These are phyloP conservation scores for Apiosordaria backusii DNA, from an alignment of 495 filamentous ascomycete species.

Conservation along the genomic window DNA sequence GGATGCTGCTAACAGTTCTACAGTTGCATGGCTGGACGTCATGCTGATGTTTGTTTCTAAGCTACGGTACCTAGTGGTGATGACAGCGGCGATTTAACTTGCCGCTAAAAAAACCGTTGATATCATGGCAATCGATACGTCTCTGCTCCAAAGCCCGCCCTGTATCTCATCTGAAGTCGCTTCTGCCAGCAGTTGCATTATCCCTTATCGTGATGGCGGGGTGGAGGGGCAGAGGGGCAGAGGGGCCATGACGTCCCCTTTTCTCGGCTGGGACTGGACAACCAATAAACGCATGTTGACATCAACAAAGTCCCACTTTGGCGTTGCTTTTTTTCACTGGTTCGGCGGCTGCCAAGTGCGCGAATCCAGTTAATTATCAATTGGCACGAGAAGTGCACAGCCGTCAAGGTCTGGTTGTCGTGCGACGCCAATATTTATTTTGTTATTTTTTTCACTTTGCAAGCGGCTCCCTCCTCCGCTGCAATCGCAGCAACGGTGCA, in stretches of 20 bases:
- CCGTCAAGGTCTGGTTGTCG: not conserved
- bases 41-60: not conserved
- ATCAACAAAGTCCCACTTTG: not conserved
- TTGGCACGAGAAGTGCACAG: not conserved
- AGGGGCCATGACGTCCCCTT: not conserved
- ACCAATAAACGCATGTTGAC: constrained; percentile 7
- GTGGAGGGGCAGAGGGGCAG: too few relatives aligned
- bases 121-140: not conserved
- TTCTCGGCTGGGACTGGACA: not conserved
- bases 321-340: constrained; percentile 8
- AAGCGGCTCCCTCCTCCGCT: not conserved
- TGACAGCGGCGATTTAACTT: not conserved
- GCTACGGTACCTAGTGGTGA: not conserved
- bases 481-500: not conserved
- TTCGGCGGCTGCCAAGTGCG: not conserved
- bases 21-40: not conserved
- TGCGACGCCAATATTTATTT: not conserved
- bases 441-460: not conserved
- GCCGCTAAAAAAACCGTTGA: not conserved
- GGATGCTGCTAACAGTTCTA: not conserved
- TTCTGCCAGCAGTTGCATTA: not conserved
- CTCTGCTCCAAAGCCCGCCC: too few relatives aligned
- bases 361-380: constrained; percentile 5
- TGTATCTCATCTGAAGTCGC: not conserved
- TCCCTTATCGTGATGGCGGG: not conserved